phyloP scores from a whole-genome alignment of 2,329 filamentous ascomycete genomes.

The Trichoderma pleuroti region DNA sequence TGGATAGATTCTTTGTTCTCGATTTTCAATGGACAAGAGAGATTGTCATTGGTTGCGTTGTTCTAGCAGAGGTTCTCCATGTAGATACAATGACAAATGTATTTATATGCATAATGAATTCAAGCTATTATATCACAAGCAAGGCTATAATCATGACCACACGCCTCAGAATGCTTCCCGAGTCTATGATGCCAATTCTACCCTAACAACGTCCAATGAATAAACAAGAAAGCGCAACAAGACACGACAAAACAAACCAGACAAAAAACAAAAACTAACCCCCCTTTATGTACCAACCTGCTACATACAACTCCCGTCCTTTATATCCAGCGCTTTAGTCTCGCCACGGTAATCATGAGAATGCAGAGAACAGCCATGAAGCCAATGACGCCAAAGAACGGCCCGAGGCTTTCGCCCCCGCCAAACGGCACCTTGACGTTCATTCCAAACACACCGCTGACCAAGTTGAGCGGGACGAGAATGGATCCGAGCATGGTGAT shows the following conservation, averaged over 20 bases:
- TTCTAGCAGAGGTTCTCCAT: not conserved
- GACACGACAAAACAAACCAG: not conserved
- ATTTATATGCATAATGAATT: not conserved
- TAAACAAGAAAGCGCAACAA: not conserved
- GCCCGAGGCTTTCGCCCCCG: constrained; percentile 48
- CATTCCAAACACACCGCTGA: constrained; percentile 86
- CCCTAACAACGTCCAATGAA: not conserved
- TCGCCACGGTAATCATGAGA: constrained; percentile 45
- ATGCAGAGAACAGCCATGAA: constrained; percentile 53
- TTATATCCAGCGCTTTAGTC: constrained; percentile 46
- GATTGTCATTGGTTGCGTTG: not conserved
- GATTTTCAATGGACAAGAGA: not conserved
- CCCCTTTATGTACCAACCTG: not conserved
- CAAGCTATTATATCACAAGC: not conserved
- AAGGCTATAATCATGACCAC: constrained; percentile 8
- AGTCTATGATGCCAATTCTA: constrained; percentile 16
- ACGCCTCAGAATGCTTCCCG: constrained; percentile 14
- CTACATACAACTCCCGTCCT: not conserved
- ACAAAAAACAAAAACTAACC: not conserved
- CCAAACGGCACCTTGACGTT: constrained; percentile 72
- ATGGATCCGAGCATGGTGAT: constrained; percentile 93
- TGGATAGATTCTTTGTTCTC: not conserved
- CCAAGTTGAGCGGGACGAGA: constrained; percentile 90
- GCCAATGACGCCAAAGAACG: constrained; percentile 51
- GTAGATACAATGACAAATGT: not conserved